A percentile compares a stretch with the other conserved stretches of the same genome.
These are phyloP conservation scores for Fallopia convolvulus DNA, from an alignment of 148 eudicot genomes.

Conservation along the genomic window DNA sequence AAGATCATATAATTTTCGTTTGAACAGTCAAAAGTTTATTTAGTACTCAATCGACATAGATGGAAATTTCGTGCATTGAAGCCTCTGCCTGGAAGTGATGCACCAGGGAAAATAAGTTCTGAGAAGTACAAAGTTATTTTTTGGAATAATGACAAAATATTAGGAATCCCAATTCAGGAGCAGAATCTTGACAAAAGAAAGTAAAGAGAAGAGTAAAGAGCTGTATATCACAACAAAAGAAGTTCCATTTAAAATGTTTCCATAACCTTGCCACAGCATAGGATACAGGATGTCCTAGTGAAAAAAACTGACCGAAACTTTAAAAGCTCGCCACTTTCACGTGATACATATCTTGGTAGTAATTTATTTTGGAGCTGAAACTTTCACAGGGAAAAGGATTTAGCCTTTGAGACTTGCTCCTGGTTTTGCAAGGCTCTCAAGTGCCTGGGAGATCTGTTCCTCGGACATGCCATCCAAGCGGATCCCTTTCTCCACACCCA, in stretches of 20 bases:
- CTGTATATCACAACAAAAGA: neutral
- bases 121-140: neutral
- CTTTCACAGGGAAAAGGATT: constrained; percentile 13
- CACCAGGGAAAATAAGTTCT: neutral
- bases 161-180: neutral
- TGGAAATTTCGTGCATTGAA: neutral
- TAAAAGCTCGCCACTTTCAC: neutral
- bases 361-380: constrained; percentile 7
- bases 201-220: neutral
- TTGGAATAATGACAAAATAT: neutral
- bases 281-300: neutral
- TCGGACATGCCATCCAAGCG: constrained; percentile 75
- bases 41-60: neutral
- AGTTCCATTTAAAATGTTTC: neutral
- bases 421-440: constrained; percentile 69
- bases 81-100: neutral
- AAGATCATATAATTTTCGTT: too few relatives aligned
- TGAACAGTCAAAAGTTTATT: neutral
- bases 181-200: neutral
- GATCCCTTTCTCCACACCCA: constrained; percentile 85
- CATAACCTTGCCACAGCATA: neutral
- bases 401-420: constrained; percentile 60
- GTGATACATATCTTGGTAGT: neutral
- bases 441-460: constrained; percentile 67
- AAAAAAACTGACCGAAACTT: neutral